Evolutionary conservation across 2,329 filamentous ascomycete species (phyloP).

Genomic region (Sporothrix brunneoviolacea): DNA sequence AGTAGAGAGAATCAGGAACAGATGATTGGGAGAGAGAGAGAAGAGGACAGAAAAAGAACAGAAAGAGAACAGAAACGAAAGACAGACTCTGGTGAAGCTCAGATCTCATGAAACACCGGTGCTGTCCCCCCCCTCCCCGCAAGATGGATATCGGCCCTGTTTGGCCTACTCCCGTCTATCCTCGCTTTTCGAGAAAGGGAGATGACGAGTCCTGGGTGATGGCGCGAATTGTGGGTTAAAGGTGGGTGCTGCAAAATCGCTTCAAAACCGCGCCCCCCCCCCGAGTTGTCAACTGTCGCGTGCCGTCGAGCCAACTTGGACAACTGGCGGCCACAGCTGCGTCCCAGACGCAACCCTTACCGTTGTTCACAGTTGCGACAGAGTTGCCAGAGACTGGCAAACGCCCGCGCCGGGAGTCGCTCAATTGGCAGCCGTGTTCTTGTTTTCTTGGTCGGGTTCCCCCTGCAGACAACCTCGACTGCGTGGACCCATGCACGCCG

Average conservation of each 20-base stretch:
- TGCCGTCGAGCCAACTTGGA: too few relatives aligned
- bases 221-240: not conserved
- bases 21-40: not conserved
- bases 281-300: too few relatives aligned
- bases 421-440: too few relatives aligned
- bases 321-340: too few relatives aligned
- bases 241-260: not conserved
- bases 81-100: not conserved
- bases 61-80: not conserved
- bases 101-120: not conserved
- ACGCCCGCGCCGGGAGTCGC: too few relatives aligned
- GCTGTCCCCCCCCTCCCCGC: not conserved
- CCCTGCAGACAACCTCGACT: too few relatives aligned
- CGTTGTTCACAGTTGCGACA: too few relatives aligned
- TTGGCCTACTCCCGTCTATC: not conserved
- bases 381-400: too few relatives aligned
- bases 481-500: not conserved
- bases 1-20: not conserved
- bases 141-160: not conserved
- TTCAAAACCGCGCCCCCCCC: too few relatives aligned
- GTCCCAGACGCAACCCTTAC: too few relatives aligned
- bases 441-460: too few relatives aligned
- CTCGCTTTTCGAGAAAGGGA: not conserved
- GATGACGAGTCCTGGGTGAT: conserved; percentile 6
- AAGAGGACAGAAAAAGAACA: not conserved